Conservation (phyloP, 1,284 basidiomycete species). For the Ustilago cynodontis region DNA sequence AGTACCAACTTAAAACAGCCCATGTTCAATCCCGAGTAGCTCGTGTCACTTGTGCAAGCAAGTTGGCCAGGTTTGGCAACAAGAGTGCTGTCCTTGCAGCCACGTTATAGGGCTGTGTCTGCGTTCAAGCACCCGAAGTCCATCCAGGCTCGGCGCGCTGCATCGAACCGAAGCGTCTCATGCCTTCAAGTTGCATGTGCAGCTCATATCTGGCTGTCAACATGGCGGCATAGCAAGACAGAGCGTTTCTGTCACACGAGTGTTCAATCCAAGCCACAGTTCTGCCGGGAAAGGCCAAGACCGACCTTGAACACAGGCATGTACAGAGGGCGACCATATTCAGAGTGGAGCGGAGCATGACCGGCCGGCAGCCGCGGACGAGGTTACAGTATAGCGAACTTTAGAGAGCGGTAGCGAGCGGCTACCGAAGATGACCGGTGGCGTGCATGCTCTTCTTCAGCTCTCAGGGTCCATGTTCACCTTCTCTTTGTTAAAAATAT, state of each 20-base stretch:
- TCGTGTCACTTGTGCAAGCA: neutral
- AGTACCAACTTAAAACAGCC: too few species aligned
- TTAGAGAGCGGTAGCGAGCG: constrained; percentile 1
- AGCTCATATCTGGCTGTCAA: neutral
- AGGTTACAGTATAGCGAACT: neutral
- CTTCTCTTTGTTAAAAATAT: too few species aligned
- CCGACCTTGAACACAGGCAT: too few species aligned
- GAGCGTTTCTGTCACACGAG: neutral
- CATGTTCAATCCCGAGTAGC: too few species aligned
- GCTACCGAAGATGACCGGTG: constrained; percentile 2
- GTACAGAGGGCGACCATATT: neutral
- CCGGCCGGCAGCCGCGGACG: constrained; percentile 4
- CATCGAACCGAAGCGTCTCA: constrained; percentile 1
- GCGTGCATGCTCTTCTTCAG: neutral
- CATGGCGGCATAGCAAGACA: neutral
- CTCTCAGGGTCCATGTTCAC: neutral
- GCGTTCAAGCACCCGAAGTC: neutral
- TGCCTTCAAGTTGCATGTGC: neutral
- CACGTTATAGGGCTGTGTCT: neutral
- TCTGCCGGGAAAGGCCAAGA: neutral
- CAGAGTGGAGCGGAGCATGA: neutral
- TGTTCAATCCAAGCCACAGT: neutral
- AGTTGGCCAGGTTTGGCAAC: neutral
- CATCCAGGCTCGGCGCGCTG: neutral
- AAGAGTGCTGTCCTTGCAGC: neutral